Percentiles rank a stretch among this genome's conserved stretches.
These are phyloP conservation scores for Syncephalis fuscata DNA, from an alignment of 371 early-diverging fungal genomes.

Conservation along the genomic window DNA sequence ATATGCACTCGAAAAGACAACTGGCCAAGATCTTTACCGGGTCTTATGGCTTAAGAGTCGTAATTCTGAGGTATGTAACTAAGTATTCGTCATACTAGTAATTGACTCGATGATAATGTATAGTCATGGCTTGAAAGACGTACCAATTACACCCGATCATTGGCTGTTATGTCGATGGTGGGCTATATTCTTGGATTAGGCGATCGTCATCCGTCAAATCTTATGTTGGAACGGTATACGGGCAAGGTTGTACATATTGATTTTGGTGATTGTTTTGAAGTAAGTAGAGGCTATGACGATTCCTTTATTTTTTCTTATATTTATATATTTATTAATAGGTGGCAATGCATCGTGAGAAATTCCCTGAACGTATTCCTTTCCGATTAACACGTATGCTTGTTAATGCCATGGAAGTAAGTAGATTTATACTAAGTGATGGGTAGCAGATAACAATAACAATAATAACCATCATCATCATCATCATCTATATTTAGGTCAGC, in stretches of 20 bases:
- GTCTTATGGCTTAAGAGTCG: conserved; percentile 92
- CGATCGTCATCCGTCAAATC: conserved; percentile 95
- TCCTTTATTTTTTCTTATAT: too few species aligned
- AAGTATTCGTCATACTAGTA: too few species aligned
- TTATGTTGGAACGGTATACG: conserved; percentile 85
- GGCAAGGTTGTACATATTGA: conserved; percentile 98
- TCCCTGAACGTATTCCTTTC: conserved; percentile 97
- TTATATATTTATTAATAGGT: conserved; percentile 22
- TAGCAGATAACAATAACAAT: neutral
- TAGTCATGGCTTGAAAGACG: conserved; percentile 81
- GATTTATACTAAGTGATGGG: neutral
- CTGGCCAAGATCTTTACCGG: conserved; percentile 89
- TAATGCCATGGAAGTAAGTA: conserved; percentile 85
- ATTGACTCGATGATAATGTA: too few species aligned
- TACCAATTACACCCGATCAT: conserved; percentile 89
- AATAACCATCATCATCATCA: too few species aligned
- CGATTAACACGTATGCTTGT: conserved; percentile 95
- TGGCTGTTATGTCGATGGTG: conserved; percentile 97
- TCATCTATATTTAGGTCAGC: conserved; percentile 30
- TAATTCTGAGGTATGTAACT: conserved; percentile 55
- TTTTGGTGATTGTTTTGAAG: conserved; percentile 98
- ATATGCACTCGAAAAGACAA: conserved; percentile 83
- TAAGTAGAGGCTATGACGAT: conserved; percentile 8
- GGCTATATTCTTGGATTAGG: conserved; percentile 97
- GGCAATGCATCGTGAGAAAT: conserved; percentile 92